phyloP scores from a whole-genome alignment of 129 eudicot species.

The Saposhnikovia divaricata region DNA sequence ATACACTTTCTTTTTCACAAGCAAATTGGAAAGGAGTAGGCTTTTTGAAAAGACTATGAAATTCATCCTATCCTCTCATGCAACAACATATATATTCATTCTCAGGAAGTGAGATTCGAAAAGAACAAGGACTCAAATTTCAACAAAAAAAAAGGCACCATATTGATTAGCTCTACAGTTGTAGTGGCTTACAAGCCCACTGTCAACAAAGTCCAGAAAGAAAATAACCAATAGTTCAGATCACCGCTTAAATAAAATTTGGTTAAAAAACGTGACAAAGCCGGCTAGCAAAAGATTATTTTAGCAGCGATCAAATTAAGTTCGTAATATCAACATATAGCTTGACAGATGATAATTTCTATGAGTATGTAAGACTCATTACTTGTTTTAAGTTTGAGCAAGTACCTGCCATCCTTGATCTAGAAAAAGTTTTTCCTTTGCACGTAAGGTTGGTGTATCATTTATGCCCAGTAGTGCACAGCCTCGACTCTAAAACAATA shows the following conservation, averaged over 20 bases:
- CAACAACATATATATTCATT: background rate
- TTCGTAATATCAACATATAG: background rate
- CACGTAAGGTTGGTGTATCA: constrained; percentile 85
- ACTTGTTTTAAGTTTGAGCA: constrained; percentile 11
- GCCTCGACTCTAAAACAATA: constrained; percentile 72
- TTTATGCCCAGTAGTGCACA: constrained; percentile 80
- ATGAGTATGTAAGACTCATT: background rate
- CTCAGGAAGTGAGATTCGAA: background rate
- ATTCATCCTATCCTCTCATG: background rate
- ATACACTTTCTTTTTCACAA: background rate
- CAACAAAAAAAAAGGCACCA: background rate
- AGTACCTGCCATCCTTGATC: constrained; percentile 99
- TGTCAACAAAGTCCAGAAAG: background rate
- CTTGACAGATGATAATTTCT: background rate
- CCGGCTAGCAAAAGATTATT: background rate
- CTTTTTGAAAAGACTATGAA: background rate
- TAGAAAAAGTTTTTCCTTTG: constrained; percentile 83
- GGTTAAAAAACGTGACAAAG: background rate
- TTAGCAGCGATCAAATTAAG: background rate
- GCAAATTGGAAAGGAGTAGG: background rate
- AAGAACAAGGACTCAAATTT: background rate
- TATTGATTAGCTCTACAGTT: background rate
- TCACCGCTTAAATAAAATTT: background rate
- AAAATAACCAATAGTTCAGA: background rate
- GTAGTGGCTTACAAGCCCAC: background rate